Conservation (phyloP, 228 moss, liverwort and hornwort species). For the Sphagnum magellanicum region DNA sequence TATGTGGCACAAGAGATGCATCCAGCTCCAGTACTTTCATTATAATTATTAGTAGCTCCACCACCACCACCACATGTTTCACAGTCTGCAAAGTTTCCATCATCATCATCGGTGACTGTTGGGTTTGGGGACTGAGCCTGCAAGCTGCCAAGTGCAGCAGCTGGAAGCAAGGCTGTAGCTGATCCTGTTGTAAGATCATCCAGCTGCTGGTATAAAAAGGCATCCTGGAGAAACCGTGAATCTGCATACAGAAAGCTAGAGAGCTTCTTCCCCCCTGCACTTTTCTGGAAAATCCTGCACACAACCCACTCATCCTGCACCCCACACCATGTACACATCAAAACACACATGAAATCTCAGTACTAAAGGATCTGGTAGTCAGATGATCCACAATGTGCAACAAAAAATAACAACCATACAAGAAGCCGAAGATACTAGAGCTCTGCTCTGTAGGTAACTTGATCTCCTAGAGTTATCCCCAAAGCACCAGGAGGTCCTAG, state of each 20-base stretch:
- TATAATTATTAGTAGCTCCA: constrained; percentile 14
- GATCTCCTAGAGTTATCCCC: not conserved
- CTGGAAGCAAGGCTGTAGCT: constrained; percentile 11
- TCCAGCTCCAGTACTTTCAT: too few species aligned
- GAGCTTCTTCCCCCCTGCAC: too few species aligned
- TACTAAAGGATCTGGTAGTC: not conserved
- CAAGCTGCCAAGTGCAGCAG: constrained; percentile 10
- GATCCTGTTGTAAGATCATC: not conserved
- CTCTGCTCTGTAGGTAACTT: too few species aligned
- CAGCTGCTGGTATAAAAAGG: constrained; percentile 11
- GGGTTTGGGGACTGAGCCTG: constrained; percentile 44
- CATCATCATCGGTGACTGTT: constrained; percentile 44
- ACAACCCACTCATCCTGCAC: not conserved
- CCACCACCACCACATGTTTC: constrained; percentile 40
- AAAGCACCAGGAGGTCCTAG: not conserved
- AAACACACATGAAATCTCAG: not conserved
- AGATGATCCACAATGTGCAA: too few species aligned
- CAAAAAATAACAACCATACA: too few species aligned
- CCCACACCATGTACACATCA: not conserved
- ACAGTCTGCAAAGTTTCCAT: constrained; percentile 43
- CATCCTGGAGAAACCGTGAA: too few species aligned
- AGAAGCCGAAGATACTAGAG: too few species aligned
- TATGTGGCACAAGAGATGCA: not conserved
- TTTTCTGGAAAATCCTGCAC: too few species aligned
- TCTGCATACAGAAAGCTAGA: too few species aligned